These are phyloP conservation scores for Aspergillus sp. DNA, from an alignment of 2,329 filamentous ascomycete genomes.

Conservation along the genomic window DNA sequence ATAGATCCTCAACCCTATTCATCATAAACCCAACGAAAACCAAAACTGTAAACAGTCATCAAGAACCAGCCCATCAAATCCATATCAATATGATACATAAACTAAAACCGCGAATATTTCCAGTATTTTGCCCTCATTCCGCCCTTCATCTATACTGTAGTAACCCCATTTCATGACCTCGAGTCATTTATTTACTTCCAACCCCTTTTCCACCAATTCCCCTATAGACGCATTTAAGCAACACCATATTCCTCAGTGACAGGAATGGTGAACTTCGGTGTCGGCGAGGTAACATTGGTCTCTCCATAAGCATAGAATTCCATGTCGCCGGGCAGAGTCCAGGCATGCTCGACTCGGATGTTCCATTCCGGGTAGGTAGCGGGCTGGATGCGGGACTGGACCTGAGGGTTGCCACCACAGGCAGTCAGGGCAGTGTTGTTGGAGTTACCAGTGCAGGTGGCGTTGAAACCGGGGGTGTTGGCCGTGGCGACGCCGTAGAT, in stretches of 20 bases:
- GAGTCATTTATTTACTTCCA: background rate
- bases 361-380: constrained; percentile 27
- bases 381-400: constrained; percentile 25
- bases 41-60: background rate
- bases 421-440: constrained; percentile 20
- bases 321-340: constrained; percentile 22
- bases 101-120: too few species aligned
- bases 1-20: background rate
- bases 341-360: constrained; percentile 30
- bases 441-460: constrained; percentile 33
- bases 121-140: background rate
- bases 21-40: background rate
- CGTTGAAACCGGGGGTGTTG: constrained; percentile 38
- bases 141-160: background rate
- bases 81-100: constrained; percentile 5
- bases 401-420: constrained; percentile 31
- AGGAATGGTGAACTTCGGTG: constrained; percentile 24
- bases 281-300: constrained; percentile 26
- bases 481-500: constrained; percentile 27
- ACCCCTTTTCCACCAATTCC: background rate
- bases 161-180: background rate
- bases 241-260: constrained; percentile 30
- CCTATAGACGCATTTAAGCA: constrained; percentile 20
- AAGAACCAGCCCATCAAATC: background rate
- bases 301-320: constrained; percentile 23